Evolutionary conservation across 2,329 filamentous ascomycete species (phyloP).

Genomic region (Boeremia lycopersici): DNA sequence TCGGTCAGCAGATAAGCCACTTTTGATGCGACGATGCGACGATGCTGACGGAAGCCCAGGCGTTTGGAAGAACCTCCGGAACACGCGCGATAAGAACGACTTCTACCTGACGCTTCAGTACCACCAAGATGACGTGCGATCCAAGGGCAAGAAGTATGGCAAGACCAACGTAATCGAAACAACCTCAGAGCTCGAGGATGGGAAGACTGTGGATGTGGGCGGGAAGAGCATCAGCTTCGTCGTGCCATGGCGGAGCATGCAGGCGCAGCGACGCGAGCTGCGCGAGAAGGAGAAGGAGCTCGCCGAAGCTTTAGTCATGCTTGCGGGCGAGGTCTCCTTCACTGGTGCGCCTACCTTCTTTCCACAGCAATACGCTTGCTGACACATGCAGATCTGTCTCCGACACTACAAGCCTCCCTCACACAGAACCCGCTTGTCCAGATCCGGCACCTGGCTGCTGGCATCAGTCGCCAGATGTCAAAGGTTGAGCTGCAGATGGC

Average conservation of each 20-base stretch:
- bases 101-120: conserved; percentile 43
- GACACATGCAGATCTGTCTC: conserved; percentile 33
- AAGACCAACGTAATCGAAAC: conserved; percentile 24
- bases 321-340: conserved; percentile 43
- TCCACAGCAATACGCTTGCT: background rate
- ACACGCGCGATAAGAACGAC: conserved; percentile 39
- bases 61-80: conserved; percentile 43
- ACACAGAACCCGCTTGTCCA: conserved; percentile 42
- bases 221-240: conserved; percentile 44
- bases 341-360: conserved; percentile 25
- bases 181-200: conserved; percentile 27
- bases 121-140: conserved; percentile 34
- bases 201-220: conserved; percentile 24
- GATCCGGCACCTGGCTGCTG: conserved; percentile 42
- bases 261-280: conserved; percentile 40
- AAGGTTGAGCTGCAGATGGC: conserved; percentile 43
- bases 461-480: conserved; percentile 44
- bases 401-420: conserved; percentile 38
- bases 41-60: conserved; percentile 9
- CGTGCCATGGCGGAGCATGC: conserved; percentile 46
- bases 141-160: conserved; percentile 24
- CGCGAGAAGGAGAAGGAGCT: conserved; percentile 42
- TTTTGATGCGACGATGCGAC: background rate
- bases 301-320: conserved; percentile 41
- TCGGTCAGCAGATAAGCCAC: conserved; percentile 16